Evolutionary conservation across 306 rosid species (phyloP), one percentile per base, ranked within the genome.

Genomic region (Glycyrrhiza uralensis): DNA sequence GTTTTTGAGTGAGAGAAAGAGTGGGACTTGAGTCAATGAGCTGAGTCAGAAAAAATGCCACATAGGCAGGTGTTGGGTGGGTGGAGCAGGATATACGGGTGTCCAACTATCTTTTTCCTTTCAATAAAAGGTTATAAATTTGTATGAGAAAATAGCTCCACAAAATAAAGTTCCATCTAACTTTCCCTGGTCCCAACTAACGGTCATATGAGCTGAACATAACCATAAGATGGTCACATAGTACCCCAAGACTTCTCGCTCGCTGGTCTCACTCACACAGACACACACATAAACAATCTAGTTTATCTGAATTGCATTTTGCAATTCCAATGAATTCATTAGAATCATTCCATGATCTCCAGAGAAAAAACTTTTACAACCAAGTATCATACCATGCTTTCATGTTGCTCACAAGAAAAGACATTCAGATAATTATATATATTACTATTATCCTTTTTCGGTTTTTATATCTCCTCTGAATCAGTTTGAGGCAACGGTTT

Each of bases 401-500:
- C 72, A 64, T 64, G 45, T 39, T 74, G 26, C 56, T 26, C 7
- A 38, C 44, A 50, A 64, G 13, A 65, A 65, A 36, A 54, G 74
- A 66, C 12, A 26, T 65, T 54, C 67, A 64, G 4, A n/a, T 75
- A 29, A 65, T 65, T 20, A 58, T 64, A 23, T 75, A 12, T 19
- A 17, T 54, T 22, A 45, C 17, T 22, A 15, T 50, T 11, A 55
- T 55, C 57, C 8, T 66, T 47, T 1, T 64, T 18, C 30, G 33
- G 24, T 38, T 47, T 36, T 57, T 19, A 47, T 61, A 23, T 15
- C 3, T 22, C 18, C 11, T 72, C 57, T 71, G 60, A 26, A 8
- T 32, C 11, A 51, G 4, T 33, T 39, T 38, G 47, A 46, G 22
- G 49, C 20, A 29, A 5, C 3, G 6, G 2, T 5, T 28, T 28